phyloP scores from a whole-genome alignment of 2,329 filamentous ascomycete species.

The Lachnellula occidentalis region DNA sequence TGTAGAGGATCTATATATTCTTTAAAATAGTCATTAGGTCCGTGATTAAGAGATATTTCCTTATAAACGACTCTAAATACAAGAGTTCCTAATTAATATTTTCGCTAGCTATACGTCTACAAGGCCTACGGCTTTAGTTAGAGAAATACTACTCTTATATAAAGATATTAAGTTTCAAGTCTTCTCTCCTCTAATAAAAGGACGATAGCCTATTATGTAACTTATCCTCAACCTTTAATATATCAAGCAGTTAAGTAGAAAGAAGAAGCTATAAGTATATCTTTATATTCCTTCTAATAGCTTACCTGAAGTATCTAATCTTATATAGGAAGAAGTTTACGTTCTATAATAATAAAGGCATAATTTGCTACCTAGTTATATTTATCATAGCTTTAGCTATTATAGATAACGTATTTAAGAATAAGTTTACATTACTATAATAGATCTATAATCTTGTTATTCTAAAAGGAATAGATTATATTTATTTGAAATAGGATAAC shows the following conservation, averaged over 20 bases:
- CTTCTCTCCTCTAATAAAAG: constrained; percentile 18
- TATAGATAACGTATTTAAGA: constrained; percentile 23
- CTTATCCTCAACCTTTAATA: constrained; percentile 24
- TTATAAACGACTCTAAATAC: too few relatives aligned
- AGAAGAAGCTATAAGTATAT: constrained; percentile 18
- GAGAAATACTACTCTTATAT: too few relatives aligned
- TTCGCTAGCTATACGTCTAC: too few relatives aligned
- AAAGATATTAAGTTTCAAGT: constrained; percentile 27
- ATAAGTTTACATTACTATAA: constrained; percentile 17
- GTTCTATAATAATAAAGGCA: constrained; percentile 22
- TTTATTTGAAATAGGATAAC: constrained; percentile 21
- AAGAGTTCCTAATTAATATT: too few relatives aligned
- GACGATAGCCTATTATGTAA: constrained; percentile 15
- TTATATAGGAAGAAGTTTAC: constrained; percentile 21
- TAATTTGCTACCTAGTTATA: constrained; percentile 18
- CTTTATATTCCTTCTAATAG: not conserved
- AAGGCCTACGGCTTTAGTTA: too few relatives aligned
- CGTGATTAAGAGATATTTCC: too few relatives aligned
- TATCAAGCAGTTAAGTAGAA: constrained; percentile 24
- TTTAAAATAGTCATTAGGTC: too few relatives aligned
- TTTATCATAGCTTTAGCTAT: constrained; percentile 24
- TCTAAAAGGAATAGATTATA: constrained; percentile 13
- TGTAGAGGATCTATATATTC: too few relatives aligned
- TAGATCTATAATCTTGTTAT: constrained; percentile 26
- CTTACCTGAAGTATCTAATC: constrained; percentile 3